Percentiles rank a stretch among this genome's conserved stretches.
Evolutionary conservation across 1,284 basidiomycete species (phyloP).

Genomic region (Boletus mariae): DNA sequence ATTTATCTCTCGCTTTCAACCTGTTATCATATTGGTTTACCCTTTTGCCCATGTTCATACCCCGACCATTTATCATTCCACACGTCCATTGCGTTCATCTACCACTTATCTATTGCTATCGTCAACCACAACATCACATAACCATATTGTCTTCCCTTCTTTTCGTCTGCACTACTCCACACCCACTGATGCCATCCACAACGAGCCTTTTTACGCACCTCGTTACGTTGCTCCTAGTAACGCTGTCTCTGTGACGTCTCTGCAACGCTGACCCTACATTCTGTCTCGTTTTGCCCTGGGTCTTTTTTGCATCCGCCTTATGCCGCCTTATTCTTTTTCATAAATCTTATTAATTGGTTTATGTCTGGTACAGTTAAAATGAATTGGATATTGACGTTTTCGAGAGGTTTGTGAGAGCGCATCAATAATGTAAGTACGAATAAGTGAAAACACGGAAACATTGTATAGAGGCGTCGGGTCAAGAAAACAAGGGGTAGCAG

Average conservation of each 20-base stretch:
- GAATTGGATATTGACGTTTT: neutral
- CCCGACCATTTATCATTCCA: slow-evolving; percentile 16
- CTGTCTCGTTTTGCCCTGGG: neutral
- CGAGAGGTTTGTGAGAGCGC: no score
- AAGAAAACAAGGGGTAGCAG: no score
- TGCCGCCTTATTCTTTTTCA: neutral
- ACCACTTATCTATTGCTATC: slow-evolving; percentile 35
- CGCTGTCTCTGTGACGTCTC: slow-evolving; percentile 4
- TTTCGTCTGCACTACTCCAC: neutral
- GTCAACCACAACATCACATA: slow-evolving; percentile 22
- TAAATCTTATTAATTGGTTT: slow-evolving; percentile 2
- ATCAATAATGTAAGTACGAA: no score
- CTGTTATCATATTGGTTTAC: slow-evolving; percentile 26
- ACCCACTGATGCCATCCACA: slow-evolving; percentile 15
- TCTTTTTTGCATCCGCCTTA: neutral
- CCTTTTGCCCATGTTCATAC: slow-evolving; percentile 19
- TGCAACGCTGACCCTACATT: neutral
- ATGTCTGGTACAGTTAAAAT: neutral
- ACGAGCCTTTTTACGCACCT: slow-evolving; percentile 21
- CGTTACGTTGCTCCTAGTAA: slow-evolving; percentile 4
- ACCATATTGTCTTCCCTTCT: neutral
- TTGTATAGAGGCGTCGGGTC: no score
- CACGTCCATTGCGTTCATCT: slow-evolving; percentile 14
- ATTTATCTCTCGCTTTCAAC: slow-evolving; percentile 9
- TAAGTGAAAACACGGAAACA: no score